Evolutionary conservation across 2,329 filamentous ascomycete genomes (phyloP), one percentile per base, ranked within the genome.

Genomic region (Kalaharituber pfeilii): DNA sequence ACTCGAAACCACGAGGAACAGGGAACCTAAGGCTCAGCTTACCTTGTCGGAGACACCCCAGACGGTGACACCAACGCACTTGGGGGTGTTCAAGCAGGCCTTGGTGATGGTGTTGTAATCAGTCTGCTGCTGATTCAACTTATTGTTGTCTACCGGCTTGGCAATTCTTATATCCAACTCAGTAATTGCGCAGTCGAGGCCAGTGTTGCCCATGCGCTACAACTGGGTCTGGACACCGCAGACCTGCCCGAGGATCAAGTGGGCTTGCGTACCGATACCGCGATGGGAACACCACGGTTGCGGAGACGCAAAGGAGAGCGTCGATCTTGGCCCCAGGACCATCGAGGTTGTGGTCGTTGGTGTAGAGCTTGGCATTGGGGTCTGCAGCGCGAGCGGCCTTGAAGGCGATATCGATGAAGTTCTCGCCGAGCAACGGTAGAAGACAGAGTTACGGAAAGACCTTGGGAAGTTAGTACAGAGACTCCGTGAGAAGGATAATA

Each of bases 291-390:
- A 52, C 81, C 81, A 72, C 72, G 50, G 78, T 63, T 79, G 80
- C 54, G 56, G 20, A 62, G 50, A 84, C 64, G 78, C 63, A 66
- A 3, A 75, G 71, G 70, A 82, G 76, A 49, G 68, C 72, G 13
- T 67, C 69, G 2, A 71, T 72, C 71, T 86, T 86, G 58, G 73
- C 70, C 62, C 62, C 72, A 18, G 79, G 73, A 42, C 67, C 71
- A 68, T 83, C 80, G 53, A 83, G 74, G 69, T 82, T 83, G 68
- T 74, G 77, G 66, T 86, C 82, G 68, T 86, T 87, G 69, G 86
- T 84, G 71, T 84, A 87, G 39, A 86, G 72, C 68, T 81, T 81
- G 2, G 79, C 80, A 54, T 68, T 62, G 2, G 82, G 80, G 65
- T 86, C 82, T 13, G 79, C 81, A 7, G 72, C 72, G 51, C 76